A percentile compares a stretch with the other conserved stretches of the same genome.
Conservation (phyloP, 176 grass and related monocot genomes). For the Panicum miliaceum region DNA sequence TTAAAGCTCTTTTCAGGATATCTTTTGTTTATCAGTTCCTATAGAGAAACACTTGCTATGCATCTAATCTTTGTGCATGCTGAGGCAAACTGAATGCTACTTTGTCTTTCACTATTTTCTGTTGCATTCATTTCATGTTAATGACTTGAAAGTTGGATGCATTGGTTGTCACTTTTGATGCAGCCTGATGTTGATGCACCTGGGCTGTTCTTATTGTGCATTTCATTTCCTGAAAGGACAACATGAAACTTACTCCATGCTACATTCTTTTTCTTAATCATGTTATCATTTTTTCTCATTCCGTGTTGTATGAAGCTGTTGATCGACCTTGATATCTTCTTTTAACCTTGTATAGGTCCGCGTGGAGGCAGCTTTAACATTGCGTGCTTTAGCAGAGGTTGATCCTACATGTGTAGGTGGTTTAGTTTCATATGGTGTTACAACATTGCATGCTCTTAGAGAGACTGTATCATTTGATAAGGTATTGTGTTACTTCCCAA, state of each 20-base stretch:
- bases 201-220: constrained; percentile 19
- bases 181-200: background rate
- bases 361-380: constrained; percentile 91
- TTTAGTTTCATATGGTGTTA: constrained; percentile 95
- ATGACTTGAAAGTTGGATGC: constrained; percentile 26
- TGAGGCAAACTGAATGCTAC: constrained; percentile 11
- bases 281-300: background rate
- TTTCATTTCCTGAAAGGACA: constrained; percentile 26
- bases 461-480: constrained; percentile 91
- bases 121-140: background rate
- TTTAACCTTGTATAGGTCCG: constrained; percentile 70
- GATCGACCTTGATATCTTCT: constrained; percentile 34
- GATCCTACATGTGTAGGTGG: constrained; percentile 98
- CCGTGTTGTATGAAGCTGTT: constrained; percentile 42
- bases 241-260: constrained; percentile 6
- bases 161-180: background rate
- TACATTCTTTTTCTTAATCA: constrained; percentile 13
- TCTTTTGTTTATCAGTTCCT: background rate
- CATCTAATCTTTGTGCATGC: constrained; percentile 3
- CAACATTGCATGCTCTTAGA: constrained; percentile 85
- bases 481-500: constrained; percentile 52
- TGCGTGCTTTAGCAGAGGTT: constrained; percentile 95
- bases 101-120: constrained; percentile 12
- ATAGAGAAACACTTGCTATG: background rate
- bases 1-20: background rate